Evolutionary conservation across 768 basidiomycete genomes (phyloP), one percentile per base, ranked within the genome.

Genomic region (Phlebiopsis flavidoalba): DNA sequence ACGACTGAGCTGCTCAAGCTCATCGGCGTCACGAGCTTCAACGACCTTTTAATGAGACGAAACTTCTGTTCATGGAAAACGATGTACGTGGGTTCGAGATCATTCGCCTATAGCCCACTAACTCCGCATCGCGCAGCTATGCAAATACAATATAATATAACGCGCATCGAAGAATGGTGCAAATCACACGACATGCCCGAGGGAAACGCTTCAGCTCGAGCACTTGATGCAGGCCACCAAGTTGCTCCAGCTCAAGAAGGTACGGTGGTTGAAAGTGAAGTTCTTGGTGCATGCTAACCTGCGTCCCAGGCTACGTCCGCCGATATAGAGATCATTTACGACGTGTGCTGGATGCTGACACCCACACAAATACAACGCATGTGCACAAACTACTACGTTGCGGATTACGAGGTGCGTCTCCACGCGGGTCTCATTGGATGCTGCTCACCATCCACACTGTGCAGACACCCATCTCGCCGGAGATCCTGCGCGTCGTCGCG

Each of bases 81-180:
- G 97, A 82, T 95, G 95, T 96, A 67, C 57, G 82, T 77, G 21
- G 12, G 10, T 4, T 8, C 50, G 52, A 31, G 14, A 26, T 15
- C 52, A n/a, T 37, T 1, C 50, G 15, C 15, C 22, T 45, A 55
- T 26, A 53, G 6, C 26, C 5, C 47, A 24, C 48, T 63, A 50
- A 59, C 24, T 60, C 58, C 49, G 26, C 45, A 8, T 24, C 8
- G 26, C 31, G 43, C 64, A 98, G 97, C 97, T 4, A 98, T 99
- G 97, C 97, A 99, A 83, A 98, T 99, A 60, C 97, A 99, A 72
- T 99, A 99, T 74, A 98, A 98, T 71, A 97, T 98, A 71, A 98
- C 95, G 33, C 86, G 91, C 26, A 91, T 95, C 69, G 93, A 95
- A 69, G 95, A 98, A 75, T 98, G 97, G 97, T 99, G 97, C 80